These are phyloP conservation scores for Nitzschia sp. DNA, from an alignment of 108 stramenopile genomes.

Conservation along the genomic window DNA sequence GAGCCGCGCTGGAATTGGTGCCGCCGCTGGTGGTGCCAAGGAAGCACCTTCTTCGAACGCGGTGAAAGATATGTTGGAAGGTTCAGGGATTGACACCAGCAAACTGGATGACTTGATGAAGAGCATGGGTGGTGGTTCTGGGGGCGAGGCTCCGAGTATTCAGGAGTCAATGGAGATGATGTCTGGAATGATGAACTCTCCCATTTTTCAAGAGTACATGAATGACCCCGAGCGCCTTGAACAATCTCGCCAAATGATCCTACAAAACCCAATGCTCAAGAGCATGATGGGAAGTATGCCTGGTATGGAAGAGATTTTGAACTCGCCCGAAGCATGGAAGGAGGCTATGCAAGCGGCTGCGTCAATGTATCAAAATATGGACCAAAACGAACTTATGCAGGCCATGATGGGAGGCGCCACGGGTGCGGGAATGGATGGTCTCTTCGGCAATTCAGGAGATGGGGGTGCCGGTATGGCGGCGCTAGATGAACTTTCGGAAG, in stretches of 20 bases:
- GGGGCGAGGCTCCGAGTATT: conserved; percentile 23
- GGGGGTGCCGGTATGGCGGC: conserved; percentile 25
- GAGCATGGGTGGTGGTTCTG: conserved; percentile 38
- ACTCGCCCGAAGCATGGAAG: conserved; percentile 54
- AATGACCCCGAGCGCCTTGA: conserved; percentile 77
- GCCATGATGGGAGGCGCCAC: conserved; percentile 40
- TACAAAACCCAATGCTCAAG: conserved; percentile 84
- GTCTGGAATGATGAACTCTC: conserved; percentile 68
- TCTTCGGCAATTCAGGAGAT: conserved; percentile 4
- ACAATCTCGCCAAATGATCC: conserved; percentile 78
- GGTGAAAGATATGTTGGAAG: conserved; percentile 51
- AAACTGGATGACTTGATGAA: conserved; percentile 57
- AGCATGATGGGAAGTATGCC: conserved; percentile 78
- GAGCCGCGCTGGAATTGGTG: background rate
- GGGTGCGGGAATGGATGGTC: conserved; percentile 25
- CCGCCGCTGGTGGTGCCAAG: conserved; percentile 1
- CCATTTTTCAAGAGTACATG: conserved; percentile 79
- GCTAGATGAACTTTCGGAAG: conserved; percentile 65
- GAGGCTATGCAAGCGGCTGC: conserved; percentile 68
- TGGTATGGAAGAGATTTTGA: conserved; percentile 80
- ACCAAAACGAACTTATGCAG: conserved; percentile 43
- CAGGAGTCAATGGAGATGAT: conserved; percentile 43
- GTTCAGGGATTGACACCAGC: conserved; percentile 43
- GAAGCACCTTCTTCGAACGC: conserved; percentile 28
- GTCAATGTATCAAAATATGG: conserved; percentile 61